Percentiles rank a stretch among this genome's conserved stretches.
Evolutionary conservation across 208 protist species (phyloP).

Genomic region (Novymonas esmeraldas): DNA sequence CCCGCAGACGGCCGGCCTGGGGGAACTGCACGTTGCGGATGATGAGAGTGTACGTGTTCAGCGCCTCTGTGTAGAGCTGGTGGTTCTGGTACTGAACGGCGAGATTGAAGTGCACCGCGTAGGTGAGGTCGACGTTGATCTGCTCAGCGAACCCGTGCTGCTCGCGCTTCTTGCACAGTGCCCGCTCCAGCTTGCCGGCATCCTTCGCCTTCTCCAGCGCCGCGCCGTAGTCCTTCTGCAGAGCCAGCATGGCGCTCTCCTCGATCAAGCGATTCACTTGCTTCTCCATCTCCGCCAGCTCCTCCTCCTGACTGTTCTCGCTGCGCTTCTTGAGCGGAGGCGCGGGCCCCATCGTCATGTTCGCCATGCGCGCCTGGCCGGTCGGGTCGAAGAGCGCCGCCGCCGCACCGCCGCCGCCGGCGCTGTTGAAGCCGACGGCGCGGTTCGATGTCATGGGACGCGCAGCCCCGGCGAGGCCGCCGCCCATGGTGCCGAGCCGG

Average conservation of each 20-base stretch:
- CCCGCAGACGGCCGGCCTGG: conserved; percentile 92
- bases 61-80: conserved; percentile 94
- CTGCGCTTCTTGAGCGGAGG: conserved; percentile 91
- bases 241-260: conserved; percentile 90
- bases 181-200: conserved; percentile 92
- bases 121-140: conserved; percentile 97
- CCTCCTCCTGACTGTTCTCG: conserved; percentile 93
- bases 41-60: conserved; percentile 96
- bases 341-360: conserved; percentile 80
- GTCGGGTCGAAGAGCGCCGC: conserved; percentile 84
- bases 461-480: conserved; percentile 50
- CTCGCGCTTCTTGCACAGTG: conserved; percentile 92
- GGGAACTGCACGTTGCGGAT: conserved; percentile 96
- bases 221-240: conserved; percentile 84
- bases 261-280: conserved; percentile 95
- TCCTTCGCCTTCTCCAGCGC: conserved; percentile 97
- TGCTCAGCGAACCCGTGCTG: conserved; percentile 87
- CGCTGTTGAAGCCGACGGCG: conserved; percentile 87
- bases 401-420: conserved; percentile 25
- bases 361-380: conserved; percentile 60
- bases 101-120: conserved; percentile 96
- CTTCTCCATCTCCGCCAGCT: conserved; percentile 92
- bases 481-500: conserved; percentile 70
- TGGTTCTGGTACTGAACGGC: conserved; percentile 96
- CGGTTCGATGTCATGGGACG: conserved; percentile 95